These are phyloP conservation scores for Diaporthe ilicicola DNA, from an alignment of 2,329 filamentous ascomycete genomes.

Conservation along the genomic window DNA sequence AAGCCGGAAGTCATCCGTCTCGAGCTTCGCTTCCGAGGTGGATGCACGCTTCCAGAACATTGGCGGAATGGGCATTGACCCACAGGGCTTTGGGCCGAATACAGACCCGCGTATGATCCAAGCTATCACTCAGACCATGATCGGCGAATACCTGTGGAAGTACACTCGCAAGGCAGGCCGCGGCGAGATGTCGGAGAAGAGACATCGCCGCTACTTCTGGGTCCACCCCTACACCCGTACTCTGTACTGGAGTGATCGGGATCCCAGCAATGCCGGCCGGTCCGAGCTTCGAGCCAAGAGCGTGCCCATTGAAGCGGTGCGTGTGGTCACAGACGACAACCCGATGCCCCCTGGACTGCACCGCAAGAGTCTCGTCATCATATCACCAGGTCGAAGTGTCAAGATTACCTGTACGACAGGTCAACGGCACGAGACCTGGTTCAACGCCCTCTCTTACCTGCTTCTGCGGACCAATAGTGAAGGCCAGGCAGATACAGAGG, in stretches of 20 bases:
- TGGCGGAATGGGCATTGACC: slow-evolving; percentile 54
- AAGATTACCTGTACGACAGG: slow-evolving; percentile 95
- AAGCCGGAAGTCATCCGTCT: slow-evolving; percentile 83
- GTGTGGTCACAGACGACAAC: slow-evolving; percentile 93
- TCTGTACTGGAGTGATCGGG: slow-evolving; percentile 93
- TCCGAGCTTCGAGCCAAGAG: slow-evolving; percentile 84
- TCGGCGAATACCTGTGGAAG: slow-evolving; percentile 98
- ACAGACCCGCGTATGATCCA: slow-evolving; percentile 99
- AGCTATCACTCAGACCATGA: slow-evolving; percentile 99
- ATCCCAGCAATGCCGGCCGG: slow-evolving; percentile 82
- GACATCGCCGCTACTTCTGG: slow-evolving; percentile 98
- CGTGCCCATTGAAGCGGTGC: slow-evolving; percentile 90
- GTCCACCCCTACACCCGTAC: slow-evolving; percentile 97
- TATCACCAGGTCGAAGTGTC: slow-evolving; percentile 87
- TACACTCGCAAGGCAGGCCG: slow-evolving; percentile 96
- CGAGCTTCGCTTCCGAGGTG: slow-evolving; percentile 93
- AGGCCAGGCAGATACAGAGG: slow-evolving; percentile 68
- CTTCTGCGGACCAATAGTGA: slow-evolving; percentile 78
- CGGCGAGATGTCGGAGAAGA: slow-evolving; percentile 84
- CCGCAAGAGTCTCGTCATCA: slow-evolving; percentile 89
- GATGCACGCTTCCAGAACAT: slow-evolving; percentile 86
- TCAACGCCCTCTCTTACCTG: slow-evolving; percentile 94
- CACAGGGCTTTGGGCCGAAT: slow-evolving; percentile 69
- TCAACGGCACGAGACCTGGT: slow-evolving; percentile 97
- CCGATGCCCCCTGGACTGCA: slow-evolving; percentile 94